phyloP scores from a whole-genome alignment of 768 basidiomycete species.

The Agaricus subrufescens region DNA sequence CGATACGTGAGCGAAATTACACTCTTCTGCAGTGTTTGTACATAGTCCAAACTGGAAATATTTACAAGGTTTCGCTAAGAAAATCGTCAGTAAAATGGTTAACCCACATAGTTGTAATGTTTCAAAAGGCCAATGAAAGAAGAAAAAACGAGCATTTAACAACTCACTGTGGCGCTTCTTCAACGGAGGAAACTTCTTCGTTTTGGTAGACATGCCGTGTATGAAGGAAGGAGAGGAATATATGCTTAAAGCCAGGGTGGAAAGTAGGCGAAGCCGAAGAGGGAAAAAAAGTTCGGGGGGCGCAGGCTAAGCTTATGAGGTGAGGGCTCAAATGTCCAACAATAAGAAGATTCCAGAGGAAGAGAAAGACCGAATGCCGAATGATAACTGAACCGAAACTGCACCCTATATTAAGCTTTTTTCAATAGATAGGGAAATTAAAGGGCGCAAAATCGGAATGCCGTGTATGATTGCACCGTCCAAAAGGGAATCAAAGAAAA shows the following conservation, averaged over 20 bases:
- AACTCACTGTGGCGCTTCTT: conserved; percentile 39
- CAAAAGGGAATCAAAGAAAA: neutral
- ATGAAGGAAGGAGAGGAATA: conserved; percentile 2
- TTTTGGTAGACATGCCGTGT: conserved; percentile 17
- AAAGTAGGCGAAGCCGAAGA: conserved; percentile 1
- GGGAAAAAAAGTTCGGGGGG: neutral
- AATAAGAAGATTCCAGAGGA: neutral
- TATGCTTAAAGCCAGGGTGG: neutral
- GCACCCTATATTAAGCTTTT: conserved; percentile 4
- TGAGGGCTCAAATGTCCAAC: neutral
- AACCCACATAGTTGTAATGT: neutral
- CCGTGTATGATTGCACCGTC: neutral
- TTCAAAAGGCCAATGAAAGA: neutral
- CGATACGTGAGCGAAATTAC: conserved; percentile 42
- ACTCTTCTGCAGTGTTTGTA: conserved; percentile 38
- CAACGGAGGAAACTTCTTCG: conserved; percentile 26
- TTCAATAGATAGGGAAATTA: neutral
- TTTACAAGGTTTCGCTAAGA: conserved; percentile 44
- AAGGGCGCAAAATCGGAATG: neutral
- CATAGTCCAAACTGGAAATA: conserved; percentile 40
- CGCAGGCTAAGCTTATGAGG: neutral
- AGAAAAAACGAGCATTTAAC: neutral
- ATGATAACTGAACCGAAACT: neutral
- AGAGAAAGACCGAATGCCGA: neutral
- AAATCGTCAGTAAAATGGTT: neutral